Conservation (phyloP, 306 rosid species). For the Datisca glomerata region DNA sequence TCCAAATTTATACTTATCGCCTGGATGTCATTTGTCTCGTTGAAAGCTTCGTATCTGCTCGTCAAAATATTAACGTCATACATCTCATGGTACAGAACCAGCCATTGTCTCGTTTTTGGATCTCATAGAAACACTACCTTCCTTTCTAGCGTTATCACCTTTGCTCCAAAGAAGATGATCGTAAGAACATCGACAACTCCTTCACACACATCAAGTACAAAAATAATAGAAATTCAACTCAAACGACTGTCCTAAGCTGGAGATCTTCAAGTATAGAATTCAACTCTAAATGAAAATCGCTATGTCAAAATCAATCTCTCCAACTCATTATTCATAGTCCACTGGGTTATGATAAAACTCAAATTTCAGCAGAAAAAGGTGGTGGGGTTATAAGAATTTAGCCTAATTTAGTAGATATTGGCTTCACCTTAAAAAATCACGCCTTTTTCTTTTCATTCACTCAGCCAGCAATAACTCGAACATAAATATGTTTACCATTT, state of each 20-base stretch:
- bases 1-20: constrained; percentile 28
- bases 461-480: no score
- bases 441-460: no score
- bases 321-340: no score
- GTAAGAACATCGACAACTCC: constrained; percentile 31
- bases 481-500: no score
- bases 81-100: constrained; percentile 29
- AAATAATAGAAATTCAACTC: constrained; percentile 6
- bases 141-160: not conserved
- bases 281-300: no score
- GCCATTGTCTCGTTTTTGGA: constrained; percentile 34
- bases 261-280: no score
- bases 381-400: no score
- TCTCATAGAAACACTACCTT: constrained; percentile 32
- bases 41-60: constrained; percentile 38
- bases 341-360: no score
- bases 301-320: no score
- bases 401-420: no score
- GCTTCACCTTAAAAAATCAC: no score
- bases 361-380: no score
- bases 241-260: not conserved
- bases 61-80: constrained; percentile 10
- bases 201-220: constrained; percentile 10
- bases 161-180: not conserved
- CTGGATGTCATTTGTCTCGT: constrained; percentile 30